Conservation (phyloP, 805 yeast species). For the Saitoella complicata region DNA sequence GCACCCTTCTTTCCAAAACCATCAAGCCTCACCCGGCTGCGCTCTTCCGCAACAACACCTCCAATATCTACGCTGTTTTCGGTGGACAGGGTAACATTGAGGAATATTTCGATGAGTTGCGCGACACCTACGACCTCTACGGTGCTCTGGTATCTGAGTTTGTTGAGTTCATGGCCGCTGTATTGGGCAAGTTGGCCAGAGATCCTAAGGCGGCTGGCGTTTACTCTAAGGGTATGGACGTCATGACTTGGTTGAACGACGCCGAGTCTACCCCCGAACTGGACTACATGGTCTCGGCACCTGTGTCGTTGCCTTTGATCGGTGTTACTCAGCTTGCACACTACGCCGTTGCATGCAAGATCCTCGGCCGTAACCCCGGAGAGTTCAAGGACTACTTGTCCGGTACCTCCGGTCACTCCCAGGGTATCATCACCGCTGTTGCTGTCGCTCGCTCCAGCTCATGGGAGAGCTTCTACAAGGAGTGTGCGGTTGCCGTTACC, state of each 20-base stretch:
- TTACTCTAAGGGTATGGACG: constrained; percentile 84
- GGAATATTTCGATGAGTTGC: constrained; percentile 90
- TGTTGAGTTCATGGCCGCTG: constrained; percentile 49
- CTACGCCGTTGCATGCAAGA: constrained; percentile 72
- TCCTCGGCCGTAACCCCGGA: constrained; percentile 80
- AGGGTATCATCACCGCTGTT: constrained; percentile 68
- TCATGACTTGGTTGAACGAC: constrained; percentile 70
- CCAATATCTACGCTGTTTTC: constrained; percentile 65
- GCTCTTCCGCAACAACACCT: constrained; percentile 40
- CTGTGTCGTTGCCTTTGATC: constrained; percentile 92
- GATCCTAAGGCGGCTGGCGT: constrained; percentile 70
- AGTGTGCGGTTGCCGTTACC: constrained; percentile 64
- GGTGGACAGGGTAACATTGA: constrained; percentile 99
- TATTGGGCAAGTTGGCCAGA: constrained; percentile 53
- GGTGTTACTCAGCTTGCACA: constrained; percentile 92
- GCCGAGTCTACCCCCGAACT: constrained; percentile 79
- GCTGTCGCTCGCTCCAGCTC: constrained; percentile 68
- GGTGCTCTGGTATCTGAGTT: constrained; percentile 58
- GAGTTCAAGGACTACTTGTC: constrained; percentile 48
- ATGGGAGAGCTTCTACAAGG: constrained; percentile 67
- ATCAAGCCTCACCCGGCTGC: constrained; percentile 37
- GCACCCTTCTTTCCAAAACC: constrained; percentile 33
- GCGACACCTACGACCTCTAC: constrained; percentile 67
- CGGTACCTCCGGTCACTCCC: constrained; percentile 29
- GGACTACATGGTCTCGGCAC: constrained; percentile 77